Conservation (phyloP, 2,329 filamentous ascomycete species). For the Moelleriella libera region DNA sequence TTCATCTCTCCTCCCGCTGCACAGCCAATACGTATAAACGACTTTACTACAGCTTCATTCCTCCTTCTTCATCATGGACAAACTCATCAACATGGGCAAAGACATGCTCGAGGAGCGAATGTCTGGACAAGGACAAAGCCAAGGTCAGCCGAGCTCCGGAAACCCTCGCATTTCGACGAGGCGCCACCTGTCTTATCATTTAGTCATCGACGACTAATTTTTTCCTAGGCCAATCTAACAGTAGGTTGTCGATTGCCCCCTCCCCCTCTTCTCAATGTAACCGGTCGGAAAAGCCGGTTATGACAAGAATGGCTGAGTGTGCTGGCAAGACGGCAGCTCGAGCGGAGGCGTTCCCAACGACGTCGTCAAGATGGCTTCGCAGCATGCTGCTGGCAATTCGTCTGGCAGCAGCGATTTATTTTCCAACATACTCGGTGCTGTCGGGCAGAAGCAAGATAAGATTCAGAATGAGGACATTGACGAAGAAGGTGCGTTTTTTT, state of each 20-base stretch:
- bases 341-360: constrained; percentile 26
- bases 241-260: not conserved
- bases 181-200: not conserved
- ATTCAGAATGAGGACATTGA: constrained; percentile 32
- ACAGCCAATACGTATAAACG: too few relatives aligned
- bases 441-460: constrained; percentile 34
- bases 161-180: too few relatives aligned
- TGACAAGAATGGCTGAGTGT: not conserved
- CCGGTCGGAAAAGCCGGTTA: too few relatives aligned
- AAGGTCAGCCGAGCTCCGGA: not conserved
- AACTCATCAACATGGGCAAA: constrained; percentile 21
- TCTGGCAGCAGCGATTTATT: constrained; percentile 35
- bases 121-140: constrained; percentile 1
- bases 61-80: constrained; percentile 18
- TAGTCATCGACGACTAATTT: not conserved
- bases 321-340: not conserved
- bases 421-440: constrained; percentile 28
- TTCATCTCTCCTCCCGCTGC: too few relatives aligned
- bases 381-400: constrained; percentile 31
- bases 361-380: constrained; percentile 31
- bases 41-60: too few relatives aligned
- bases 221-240: constrained; percentile 10
- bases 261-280: too few relatives aligned
- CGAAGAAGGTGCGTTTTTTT: constrained; percentile 28
- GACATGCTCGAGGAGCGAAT: constrained; percentile 8